Percentiles rank a stretch among this genome's conserved stretches.
Conservation (phyloP, 2,329 filamentous ascomycete genomes). For the Paraphoma sp. region DNA sequence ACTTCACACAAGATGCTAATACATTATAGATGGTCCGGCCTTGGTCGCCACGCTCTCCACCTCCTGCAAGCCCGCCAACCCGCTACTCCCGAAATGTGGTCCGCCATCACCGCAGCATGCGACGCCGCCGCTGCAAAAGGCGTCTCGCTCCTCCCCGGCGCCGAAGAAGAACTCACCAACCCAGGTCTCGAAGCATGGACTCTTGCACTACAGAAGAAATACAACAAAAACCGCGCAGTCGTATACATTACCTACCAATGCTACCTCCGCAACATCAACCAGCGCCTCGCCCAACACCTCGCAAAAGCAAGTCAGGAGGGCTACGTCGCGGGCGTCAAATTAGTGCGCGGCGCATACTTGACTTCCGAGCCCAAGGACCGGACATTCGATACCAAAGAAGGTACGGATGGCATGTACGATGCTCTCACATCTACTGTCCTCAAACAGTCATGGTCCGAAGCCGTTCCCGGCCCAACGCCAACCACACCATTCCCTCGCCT, state of each 20-base stretch:
- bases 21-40: constrained; percentile 72
- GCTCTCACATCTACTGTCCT: constrained; percentile 72
- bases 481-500: constrained; percentile 51
- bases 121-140: constrained; percentile 71
- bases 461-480: constrained; percentile 53
- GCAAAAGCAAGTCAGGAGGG: constrained; percentile 52
- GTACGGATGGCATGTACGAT: constrained; percentile 71
- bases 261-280: constrained; percentile 59
- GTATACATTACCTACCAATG: constrained; percentile 73
- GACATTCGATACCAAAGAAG: constrained; percentile 62
- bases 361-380: constrained; percentile 56
- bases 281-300: constrained; percentile 55
- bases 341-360: constrained; percentile 65
- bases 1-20: constrained; percentile 18
- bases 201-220: constrained; percentile 75
- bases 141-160: constrained; percentile 81
- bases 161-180: constrained; percentile 82
- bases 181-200: constrained; percentile 83
- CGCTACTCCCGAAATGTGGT: constrained; percentile 69
- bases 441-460: constrained; percentile 64
- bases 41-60: constrained; percentile 74
- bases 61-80: constrained; percentile 68
- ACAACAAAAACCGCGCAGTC: constrained; percentile 73
- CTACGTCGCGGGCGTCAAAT: constrained; percentile 63
- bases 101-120: constrained; percentile 78